Percentiles rank a stretch among this genome's conserved stretches.
These are phyloP conservation scores for Tephrocybe sp. DNA, from an alignment of 768 basidiomycete species.

Conservation along the genomic window DNA sequence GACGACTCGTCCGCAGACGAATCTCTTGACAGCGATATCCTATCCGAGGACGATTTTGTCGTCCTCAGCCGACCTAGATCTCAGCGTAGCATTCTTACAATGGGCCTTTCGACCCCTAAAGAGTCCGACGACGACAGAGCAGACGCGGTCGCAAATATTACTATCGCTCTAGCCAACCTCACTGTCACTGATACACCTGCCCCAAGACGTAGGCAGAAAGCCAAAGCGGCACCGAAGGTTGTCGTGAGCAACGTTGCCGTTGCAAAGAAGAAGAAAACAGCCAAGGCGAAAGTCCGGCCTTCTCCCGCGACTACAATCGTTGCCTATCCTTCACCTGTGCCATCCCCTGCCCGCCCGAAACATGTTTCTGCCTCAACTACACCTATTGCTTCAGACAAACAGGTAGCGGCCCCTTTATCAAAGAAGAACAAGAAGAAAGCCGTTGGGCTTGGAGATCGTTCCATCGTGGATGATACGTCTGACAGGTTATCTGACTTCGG, in stretches of 20 bases:
- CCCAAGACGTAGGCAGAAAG: neutral
- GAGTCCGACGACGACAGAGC: conserved; percentile 5
- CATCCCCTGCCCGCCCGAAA: conserved; percentile 1
- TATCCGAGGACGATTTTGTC: conserved; percentile 53
- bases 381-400: neutral
- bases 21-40: conserved; percentile 26
- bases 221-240: neutral
- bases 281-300: conserved; percentile 3
- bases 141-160: conserved; percentile 11
- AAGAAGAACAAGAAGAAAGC: conserved; percentile 5
- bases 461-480: conserved; percentile 53
- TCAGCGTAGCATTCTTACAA: conserved; percentile 1
- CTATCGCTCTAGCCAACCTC: conserved; percentile 11
- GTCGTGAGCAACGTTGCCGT: neutral
- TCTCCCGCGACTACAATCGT: conserved; percentile 7
- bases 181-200: neutral
- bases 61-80: conserved; percentile 31
- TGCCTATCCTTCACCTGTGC: conserved; percentile 11
- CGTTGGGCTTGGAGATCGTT: conserved; percentile 33
- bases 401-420: neutral
- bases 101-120: conserved; percentile 10
- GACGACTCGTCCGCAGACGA: conserved; percentile 25
- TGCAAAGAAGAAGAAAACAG: conserved; percentile 10
- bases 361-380: neutral
- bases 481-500: conserved; percentile 39